phyloP scores from a whole-genome alignment of 2,329 filamentous ascomycete genomes.

The Aspergillus quadricinctus region DNA sequence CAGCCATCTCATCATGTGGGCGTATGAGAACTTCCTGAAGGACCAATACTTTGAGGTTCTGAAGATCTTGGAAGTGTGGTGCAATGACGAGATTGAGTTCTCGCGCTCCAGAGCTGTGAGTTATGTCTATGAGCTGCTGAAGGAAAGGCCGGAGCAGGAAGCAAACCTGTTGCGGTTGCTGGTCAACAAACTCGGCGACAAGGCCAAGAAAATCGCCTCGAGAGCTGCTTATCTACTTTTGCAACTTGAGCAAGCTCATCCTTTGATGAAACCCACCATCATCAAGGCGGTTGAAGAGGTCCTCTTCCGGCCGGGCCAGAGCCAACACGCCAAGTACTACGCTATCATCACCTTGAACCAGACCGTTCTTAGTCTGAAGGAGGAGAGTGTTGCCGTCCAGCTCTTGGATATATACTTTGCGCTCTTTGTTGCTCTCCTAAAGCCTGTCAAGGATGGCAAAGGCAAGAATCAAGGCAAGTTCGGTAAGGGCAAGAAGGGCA shows the following conservation, averaged over 20 bases:
- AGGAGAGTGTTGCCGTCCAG: conserved; percentile 73
- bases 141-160: conserved; percentile 96
- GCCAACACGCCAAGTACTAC: conserved; percentile 86
- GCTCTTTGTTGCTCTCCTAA: conserved; percentile 77
- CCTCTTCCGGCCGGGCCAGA: conserved; percentile 81
- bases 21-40: conserved; percentile 94
- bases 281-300: conserved; percentile 84
- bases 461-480: conserved; percentile 35
- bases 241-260: conserved; percentile 82
- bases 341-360: conserved; percentile 96
- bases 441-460: conserved; percentile 49
- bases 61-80: conserved; percentile 87
- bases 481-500: conserved; percentile 34
- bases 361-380: conserved; percentile 81
- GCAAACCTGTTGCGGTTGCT: conserved; percentile 85
- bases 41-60: conserved; percentile 88
- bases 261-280: conserved; percentile 88
- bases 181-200: conserved; percentile 95
- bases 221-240: conserved; percentile 89
- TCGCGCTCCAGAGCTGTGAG: conserved; percentile 82
- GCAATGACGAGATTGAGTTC: conserved; percentile 91
- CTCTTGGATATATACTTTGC: conserved; percentile 90
- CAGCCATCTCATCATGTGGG: conserved; percentile 78
- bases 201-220: conserved; percentile 91
- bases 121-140: conserved; percentile 85